Percentiles rank a stretch among this genome's conserved stretches.
Evolutionary conservation across 805 yeast genomes (phyloP).

Genomic region (Hanseniaspora lachancei): DNA sequence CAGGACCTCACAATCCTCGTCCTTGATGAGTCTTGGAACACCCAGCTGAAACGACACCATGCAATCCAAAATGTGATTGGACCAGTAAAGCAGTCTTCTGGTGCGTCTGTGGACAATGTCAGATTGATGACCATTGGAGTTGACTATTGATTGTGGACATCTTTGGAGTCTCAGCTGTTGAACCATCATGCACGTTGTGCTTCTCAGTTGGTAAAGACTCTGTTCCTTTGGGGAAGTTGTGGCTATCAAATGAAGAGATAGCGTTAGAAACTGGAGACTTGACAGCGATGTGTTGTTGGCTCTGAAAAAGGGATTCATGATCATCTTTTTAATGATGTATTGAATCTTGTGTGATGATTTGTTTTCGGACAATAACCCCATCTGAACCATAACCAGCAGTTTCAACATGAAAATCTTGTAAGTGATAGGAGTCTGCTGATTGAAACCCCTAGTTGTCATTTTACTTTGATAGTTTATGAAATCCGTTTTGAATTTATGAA

Average conservation of each 20-base stretch:
- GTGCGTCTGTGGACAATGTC: slow-evolving; percentile 66
- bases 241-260: slow-evolving; percentile 58
- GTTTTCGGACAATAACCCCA: slow-evolving; percentile 23
- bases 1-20: slow-evolving; percentile 75
- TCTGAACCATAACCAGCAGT: slow-evolving; percentile 22
- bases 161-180: slow-evolving; percentile 75
- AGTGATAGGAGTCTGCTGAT: slow-evolving; percentile 18
- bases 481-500: slow-evolving; percentile 23
- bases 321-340: slow-evolving; percentile 45
- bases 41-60: slow-evolving; percentile 67
- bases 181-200: slow-evolving; percentile 66
- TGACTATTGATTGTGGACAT: slow-evolving; percentile 71
- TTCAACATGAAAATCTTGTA: slow-evolving; percentile 24
- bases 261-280: slow-evolving; percentile 53
- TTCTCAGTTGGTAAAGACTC: slow-evolving; percentile 63
- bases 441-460: not conserved
- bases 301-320: slow-evolving; percentile 44
- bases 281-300: slow-evolving; percentile 51
- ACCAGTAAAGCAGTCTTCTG: slow-evolving; percentile 74
- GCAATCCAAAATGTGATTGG: slow-evolving; percentile 61
- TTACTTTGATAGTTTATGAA: not conserved
- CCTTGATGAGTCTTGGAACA: slow-evolving; percentile 67
- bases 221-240: slow-evolving; percentile 55
- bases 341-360: slow-evolving; percentile 37
- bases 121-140: slow-evolving; percentile 50